phyloP scores from a whole-genome alignment of 768 basidiomycete species.

The Panaeolus cyanescens region DNA sequence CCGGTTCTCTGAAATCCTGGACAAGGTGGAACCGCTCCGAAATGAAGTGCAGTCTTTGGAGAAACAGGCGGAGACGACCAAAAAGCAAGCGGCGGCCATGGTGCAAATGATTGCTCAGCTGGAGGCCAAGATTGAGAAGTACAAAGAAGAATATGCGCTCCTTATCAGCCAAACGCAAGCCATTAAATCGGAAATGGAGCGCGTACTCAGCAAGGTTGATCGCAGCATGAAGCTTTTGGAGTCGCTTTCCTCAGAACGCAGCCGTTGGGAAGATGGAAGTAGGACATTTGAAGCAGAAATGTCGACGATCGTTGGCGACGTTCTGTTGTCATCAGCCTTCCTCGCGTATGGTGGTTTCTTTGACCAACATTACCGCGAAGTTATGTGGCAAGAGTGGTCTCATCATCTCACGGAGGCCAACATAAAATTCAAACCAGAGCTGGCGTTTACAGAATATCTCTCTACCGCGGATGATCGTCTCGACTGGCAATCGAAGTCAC shows the following conservation, averaged over 20 bases:
- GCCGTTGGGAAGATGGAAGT: slow-evolving; percentile 93
- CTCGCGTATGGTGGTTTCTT: slow-evolving; percentile 98
- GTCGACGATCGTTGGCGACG: slow-evolving; percentile 98
- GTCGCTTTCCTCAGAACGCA: slow-evolving; percentile 92
- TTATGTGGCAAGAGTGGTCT: slow-evolving; percentile 97
- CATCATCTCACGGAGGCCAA: slow-evolving; percentile 86
- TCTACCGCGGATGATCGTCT: slow-evolving; percentile 97
- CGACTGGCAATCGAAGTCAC: slow-evolving; percentile 91
- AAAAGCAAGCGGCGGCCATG: slow-evolving; percentile 88
- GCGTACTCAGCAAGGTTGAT: slow-evolving; percentile 95
- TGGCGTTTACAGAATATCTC: slow-evolving; percentile 92
- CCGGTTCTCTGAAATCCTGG: slow-evolving; percentile 94
- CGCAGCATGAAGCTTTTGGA: slow-evolving; percentile 94
- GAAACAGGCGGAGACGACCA: slow-evolving; percentile 90
- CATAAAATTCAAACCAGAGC: slow-evolving; percentile 89
- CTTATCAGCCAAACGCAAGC: slow-evolving; percentile 97
- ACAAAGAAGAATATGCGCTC: slow-evolving; percentile 97
- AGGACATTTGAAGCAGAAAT: slow-evolving; percentile 96
- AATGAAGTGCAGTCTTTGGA: slow-evolving; percentile 95
- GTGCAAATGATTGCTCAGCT: slow-evolving; percentile 91
- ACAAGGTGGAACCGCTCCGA: slow-evolving; percentile 94
- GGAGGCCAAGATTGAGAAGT: slow-evolving; percentile 87
- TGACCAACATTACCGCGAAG: slow-evolving; percentile 96
- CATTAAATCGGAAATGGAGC: slow-evolving; percentile 97
- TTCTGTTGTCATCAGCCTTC: slow-evolving; percentile 93